Conservation (phyloP, 1,139 yeast species). For the Debaryomyces fabryi region DNA sequence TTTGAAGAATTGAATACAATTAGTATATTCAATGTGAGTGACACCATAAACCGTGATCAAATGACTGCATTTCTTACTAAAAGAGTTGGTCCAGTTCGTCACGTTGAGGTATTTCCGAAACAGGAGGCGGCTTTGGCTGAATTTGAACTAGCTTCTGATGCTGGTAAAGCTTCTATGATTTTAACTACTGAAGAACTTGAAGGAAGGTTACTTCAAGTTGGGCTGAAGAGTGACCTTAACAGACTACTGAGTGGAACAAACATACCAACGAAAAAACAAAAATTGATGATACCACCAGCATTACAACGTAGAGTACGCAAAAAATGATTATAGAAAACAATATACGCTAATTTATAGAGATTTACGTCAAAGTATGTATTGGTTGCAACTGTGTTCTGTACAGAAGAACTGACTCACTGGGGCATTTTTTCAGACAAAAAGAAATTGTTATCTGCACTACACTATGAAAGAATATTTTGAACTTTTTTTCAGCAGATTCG, state of each 20-base stretch:
- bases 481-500: slow-evolving; percentile 6
- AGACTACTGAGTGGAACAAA: slow-evolving; percentile 5
- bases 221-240: slow-evolving; percentile 37
- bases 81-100: slow-evolving; percentile 38
- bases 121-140: slow-evolving; percentile 57
- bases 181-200: slow-evolving; percentile 48
- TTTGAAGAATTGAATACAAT: slow-evolving; percentile 38
- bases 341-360: background rate
- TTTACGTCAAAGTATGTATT: background rate
- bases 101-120: slow-evolving; percentile 51
- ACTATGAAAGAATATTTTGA: background rate
- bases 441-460: slow-evolving; percentile 1
- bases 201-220: slow-evolving; percentile 36
- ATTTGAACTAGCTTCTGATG: slow-evolving; percentile 45
- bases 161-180: slow-evolving; percentile 60
- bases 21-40: slow-evolving; percentile 49
- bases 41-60: slow-evolving; percentile 48
- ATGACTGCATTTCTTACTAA: slow-evolving; percentile 34
- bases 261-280: slow-evolving; percentile 6
- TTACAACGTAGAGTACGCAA: slow-evolving; percentile 8
- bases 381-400: background rate
- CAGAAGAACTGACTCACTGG: slow-evolving; percentile 1
- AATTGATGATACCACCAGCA: slow-evolving; percentile 16
- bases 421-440: background rate
- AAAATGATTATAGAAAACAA: background rate